Evolutionary conservation across 257 asterid genomes (phyloP).

Genomic region (Primulina eburnea): DNA sequence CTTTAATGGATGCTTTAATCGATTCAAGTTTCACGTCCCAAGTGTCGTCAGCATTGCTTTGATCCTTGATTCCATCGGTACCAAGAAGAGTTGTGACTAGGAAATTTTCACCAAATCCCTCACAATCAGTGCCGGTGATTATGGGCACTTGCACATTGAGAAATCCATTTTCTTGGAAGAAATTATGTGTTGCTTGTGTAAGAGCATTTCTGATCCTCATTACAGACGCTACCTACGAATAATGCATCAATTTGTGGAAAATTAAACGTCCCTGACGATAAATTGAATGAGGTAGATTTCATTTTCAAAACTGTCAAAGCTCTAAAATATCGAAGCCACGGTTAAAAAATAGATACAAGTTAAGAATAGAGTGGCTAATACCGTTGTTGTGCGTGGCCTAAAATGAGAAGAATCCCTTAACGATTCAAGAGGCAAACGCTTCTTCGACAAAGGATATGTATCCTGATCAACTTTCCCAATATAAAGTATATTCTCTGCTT

Average conservation of each 20-base stretch:
- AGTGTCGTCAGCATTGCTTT: slow-evolving; percentile 17
- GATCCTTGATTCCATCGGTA: slow-evolving; percentile 27
- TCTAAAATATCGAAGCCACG: not conserved
- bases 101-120: slow-evolving; percentile 48
- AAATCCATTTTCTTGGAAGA: slow-evolving; percentile 63
- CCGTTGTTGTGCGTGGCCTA: slow-evolving; percentile 86
- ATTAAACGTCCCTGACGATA: not conserved
- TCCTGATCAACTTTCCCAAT: slow-evolving; percentile 63
- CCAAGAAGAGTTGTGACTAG: slow-evolving; percentile 55
- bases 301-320: not conserved
- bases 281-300: not conserved
- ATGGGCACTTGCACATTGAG: slow-evolving; percentile 79
- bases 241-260: not conserved
- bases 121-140: slow-evolving; percentile 61
- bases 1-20: slow-evolving; percentile 52
- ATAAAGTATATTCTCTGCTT: slow-evolving; percentile 57
- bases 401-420: slow-evolving; percentile 67
- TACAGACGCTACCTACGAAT: slow-evolving; percentile 75
- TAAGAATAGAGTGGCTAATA: slow-evolving; percentile 18
- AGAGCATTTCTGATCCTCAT: slow-evolving; percentile 61
- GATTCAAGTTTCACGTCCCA: slow-evolving; percentile 43
- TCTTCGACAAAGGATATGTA: slow-evolving; percentile 71
- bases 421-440: slow-evolving; percentile 67
- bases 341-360: too few relatives aligned
- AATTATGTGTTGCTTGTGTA: slow-evolving; percentile 48